A percentile compares a stretch with the other conserved stretches of the same genome.
Conservation (phyloP, 345 rosid genomes). For the Atalantia buxifolia region DNA sequence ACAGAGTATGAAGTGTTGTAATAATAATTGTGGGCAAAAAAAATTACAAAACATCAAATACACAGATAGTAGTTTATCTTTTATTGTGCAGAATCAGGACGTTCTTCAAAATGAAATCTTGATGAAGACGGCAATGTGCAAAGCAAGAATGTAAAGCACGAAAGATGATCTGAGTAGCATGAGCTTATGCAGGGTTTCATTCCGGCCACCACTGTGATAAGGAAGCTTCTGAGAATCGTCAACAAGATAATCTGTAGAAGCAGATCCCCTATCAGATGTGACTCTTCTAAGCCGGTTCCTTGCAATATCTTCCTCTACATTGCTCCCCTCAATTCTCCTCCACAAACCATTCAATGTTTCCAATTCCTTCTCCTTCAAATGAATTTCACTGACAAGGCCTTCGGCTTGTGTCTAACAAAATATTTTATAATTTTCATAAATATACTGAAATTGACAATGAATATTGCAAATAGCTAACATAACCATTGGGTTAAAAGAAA, state of each 20-base stretch:
- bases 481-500: neutral
- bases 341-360: slow-evolving; percentile 66
- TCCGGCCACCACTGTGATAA: slow-evolving; percentile 44
- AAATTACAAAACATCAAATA: neutral
- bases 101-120: slow-evolving; percentile 76
- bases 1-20: neutral
- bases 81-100: slow-evolving; percentile 18
- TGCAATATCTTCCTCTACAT: slow-evolving; percentile 49
- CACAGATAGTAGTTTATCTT: neutral
- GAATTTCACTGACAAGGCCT: slow-evolving; percentile 71
- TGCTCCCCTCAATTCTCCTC: slow-evolving; percentile 54
- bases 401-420: slow-evolving; percentile 80
- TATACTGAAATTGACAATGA: slow-evolving; percentile 1
- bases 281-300: slow-evolving; percentile 73
- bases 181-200: slow-evolving; percentile 60
- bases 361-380: slow-evolving; percentile 65
- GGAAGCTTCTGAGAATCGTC: slow-evolving; percentile 58
- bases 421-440: neutral
- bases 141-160: slow-evolving; percentile 72
- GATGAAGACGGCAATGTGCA: slow-evolving; percentile 78
- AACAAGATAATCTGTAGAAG: slow-evolving; percentile 41
- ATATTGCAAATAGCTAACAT: neutral
- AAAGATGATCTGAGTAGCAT: slow-evolving; percentile 83
- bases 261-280: slow-evolving; percentile 50
- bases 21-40: neutral